phyloP scores from a whole-genome alignment of 2,329 filamentous ascomycete species.

The Metarhizium brunneum region DNA sequence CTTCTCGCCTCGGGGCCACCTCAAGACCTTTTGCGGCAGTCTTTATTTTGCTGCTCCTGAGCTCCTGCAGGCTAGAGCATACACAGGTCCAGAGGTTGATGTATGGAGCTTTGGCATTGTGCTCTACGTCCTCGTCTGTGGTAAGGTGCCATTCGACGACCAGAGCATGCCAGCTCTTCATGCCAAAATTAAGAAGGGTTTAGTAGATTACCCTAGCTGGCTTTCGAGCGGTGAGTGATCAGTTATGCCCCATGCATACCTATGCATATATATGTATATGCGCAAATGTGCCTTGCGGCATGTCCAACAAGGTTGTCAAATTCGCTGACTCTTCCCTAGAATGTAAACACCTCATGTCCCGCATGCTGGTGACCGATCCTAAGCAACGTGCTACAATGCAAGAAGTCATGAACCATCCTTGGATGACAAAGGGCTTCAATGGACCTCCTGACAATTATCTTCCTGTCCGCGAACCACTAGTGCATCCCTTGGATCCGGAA shows the following conservation, averaged over 20 bases:
- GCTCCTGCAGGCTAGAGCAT: slow-evolving; percentile 83
- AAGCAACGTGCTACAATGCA: slow-evolving; percentile 74
- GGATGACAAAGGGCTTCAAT: slow-evolving; percentile 89
- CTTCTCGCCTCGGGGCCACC: slow-evolving; percentile 72
- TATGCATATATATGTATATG: background rate
- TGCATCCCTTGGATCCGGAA: slow-evolving; percentile 70
- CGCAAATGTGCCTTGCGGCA: background rate
- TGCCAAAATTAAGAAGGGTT: slow-evolving; percentile 96
- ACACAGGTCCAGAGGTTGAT: slow-evolving; percentile 93
- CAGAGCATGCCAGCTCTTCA: slow-evolving; percentile 98
- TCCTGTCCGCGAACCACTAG: slow-evolving; percentile 73
- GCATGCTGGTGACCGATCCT: slow-evolving; percentile 94
- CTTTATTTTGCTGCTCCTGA: slow-evolving; percentile 97
- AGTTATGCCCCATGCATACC: background rate
- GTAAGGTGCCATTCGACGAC: slow-evolving; percentile 97
- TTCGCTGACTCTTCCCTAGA: slow-evolving; percentile 41
- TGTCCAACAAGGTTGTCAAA: background rate
- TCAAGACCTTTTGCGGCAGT: slow-evolving; percentile 97
- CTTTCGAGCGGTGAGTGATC: slow-evolving; percentile 63
- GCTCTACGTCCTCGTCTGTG: slow-evolving; percentile 91
- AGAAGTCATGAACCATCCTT: slow-evolving; percentile 91
- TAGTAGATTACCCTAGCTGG: slow-evolving; percentile 93
- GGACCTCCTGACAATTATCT: slow-evolving; percentile 83
- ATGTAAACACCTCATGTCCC: slow-evolving; percentile 83
- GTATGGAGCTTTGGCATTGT: slow-evolving; percentile 99